Conservation (phyloP, 2,329 filamentous ascomycete species). For the Metarhizium humberi region DNA sequence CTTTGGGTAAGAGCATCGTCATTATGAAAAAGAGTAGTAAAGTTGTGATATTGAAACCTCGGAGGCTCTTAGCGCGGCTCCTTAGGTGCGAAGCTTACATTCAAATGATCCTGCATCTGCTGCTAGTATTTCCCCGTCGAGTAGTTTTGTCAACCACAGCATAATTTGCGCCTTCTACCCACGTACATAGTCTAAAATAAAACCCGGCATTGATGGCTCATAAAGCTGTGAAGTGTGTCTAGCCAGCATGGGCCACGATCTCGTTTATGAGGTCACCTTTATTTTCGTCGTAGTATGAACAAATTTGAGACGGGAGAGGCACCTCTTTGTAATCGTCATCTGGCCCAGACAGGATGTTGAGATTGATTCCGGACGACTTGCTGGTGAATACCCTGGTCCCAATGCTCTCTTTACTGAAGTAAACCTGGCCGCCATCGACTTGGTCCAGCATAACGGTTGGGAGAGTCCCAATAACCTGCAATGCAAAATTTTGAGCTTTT, state of each 20-base stretch:
- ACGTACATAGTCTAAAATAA: background rate
- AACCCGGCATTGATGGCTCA: background rate
- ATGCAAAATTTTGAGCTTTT: constrained; percentile 86
- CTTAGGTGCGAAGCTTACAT: background rate
- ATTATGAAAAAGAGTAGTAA: background rate
- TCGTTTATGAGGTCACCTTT: constrained; percentile 76
- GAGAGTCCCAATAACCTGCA: constrained; percentile 80
- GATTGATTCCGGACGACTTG: constrained; percentile 80
- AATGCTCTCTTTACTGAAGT: constrained; percentile 71
- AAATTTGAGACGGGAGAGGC: constrained; percentile 82
- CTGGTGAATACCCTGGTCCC: constrained; percentile 78
- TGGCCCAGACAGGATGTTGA: constrained; percentile 64
- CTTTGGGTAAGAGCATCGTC: background rate
- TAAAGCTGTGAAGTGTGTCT: background rate
- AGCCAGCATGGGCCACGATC: constrained; percentile 92
- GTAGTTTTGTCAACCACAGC: background rate
- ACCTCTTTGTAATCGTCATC: constrained; percentile 82
- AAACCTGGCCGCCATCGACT: constrained; percentile 82
- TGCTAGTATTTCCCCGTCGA: background rate
- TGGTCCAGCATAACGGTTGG: constrained; percentile 89
- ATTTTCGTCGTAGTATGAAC: constrained; percentile 59
- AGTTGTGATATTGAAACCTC: background rate
- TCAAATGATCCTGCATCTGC: background rate
- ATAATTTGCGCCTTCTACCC: background rate
- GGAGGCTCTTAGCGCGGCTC: background rate